Conservation (phyloP, 306 rosid species). For the Canavalia ensiformis region DNA sequence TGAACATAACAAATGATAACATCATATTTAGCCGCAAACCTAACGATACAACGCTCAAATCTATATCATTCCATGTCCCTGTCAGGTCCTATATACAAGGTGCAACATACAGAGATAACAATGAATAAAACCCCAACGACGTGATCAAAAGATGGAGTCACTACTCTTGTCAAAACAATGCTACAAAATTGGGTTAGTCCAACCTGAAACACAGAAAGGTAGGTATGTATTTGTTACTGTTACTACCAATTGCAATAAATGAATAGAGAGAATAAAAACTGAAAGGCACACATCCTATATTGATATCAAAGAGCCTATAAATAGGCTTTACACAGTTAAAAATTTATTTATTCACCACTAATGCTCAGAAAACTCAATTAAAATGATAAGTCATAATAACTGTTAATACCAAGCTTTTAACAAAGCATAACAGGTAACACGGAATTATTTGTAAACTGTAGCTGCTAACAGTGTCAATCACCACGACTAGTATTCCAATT, state of each 20-base stretch:
- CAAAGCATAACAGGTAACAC: no score
- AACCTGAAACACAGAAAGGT: constrained; percentile 60
- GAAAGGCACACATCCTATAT: no score
- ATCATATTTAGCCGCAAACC: constrained; percentile 20
- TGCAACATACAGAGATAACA: constrained; percentile 67
- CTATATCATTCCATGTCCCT: constrained; percentile 63
- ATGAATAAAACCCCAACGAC: constrained; percentile 68
- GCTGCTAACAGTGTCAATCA: constrained; percentile 3
- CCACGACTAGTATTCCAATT: background rate
- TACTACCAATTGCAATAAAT: no score
- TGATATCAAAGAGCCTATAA: no score
- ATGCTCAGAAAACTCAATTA: no score
- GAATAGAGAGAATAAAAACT: no score
- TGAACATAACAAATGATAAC: constrained; percentile 39
- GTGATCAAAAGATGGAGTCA: constrained; percentile 65
- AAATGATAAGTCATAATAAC: no score
- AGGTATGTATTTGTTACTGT: background rate
- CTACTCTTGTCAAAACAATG: constrained; percentile 54
- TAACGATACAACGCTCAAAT: constrained; percentile 33
- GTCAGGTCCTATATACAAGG: constrained; percentile 83
- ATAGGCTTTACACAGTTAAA: no score
- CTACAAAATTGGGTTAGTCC: constrained; percentile 70
- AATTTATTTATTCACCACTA: no score
- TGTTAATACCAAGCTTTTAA: no score
- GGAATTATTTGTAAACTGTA: no score